phyloP scores from a whole-genome alignment of 345 rosid species.

The Diplotaxis tenuifolia region DNA sequence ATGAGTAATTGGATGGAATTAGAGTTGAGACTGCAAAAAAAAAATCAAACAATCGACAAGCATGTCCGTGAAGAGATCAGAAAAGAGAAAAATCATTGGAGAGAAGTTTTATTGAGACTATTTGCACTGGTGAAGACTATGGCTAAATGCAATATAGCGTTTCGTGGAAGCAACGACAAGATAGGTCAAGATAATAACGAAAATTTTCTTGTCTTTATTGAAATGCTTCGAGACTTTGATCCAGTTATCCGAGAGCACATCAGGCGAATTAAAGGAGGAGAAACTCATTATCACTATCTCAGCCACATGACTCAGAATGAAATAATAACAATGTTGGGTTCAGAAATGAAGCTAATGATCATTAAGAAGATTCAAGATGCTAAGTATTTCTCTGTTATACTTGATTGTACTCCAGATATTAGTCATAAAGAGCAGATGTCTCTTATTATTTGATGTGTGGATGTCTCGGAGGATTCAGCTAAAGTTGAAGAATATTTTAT shows the following conservation, averaged over 20 bases:
- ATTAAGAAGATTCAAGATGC: too few species aligned
- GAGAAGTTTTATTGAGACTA: background rate
- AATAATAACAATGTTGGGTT: background rate
- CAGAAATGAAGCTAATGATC: background rate
- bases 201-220: background rate
- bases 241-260: background rate
- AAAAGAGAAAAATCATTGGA: background rate
- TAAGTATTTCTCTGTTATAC: too few species aligned
- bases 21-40: background rate
- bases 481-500: too few species aligned
- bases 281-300: background rate
- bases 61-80: background rate
- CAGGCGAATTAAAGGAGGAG: background rate
- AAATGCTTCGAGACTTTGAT: background rate
- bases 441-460: too few species aligned
- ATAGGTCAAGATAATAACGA: background rate
- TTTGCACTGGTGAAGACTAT: background rate
- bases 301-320: background rate
- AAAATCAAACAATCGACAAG: background rate
- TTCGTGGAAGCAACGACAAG: background rate
- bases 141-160: background rate
- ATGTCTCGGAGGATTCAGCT: too few species aligned
- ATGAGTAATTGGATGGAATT: background rate
- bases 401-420: too few species aligned
- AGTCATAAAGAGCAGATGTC: too few species aligned